phyloP scores from a whole-genome alignment of 2,329 filamentous ascomycete species.

The Tolypocladium capitatum region DNA sequence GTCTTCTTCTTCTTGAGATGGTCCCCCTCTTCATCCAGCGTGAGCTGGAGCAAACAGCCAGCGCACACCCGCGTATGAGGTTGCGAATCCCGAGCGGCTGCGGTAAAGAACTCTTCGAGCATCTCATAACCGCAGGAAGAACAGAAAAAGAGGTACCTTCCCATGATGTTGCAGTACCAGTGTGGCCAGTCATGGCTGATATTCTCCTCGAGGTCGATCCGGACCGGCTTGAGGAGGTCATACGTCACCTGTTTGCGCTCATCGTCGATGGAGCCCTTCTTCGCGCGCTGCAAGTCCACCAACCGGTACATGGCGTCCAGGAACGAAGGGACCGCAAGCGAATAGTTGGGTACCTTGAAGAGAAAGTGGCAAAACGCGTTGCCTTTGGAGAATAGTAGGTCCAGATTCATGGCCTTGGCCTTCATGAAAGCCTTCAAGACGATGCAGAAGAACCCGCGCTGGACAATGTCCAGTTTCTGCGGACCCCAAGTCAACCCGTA shows the following conservation, averaged over 20 bases:
- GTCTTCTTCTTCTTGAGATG: conserved; percentile 13
- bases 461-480: conserved; percentile 11
- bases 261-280: background rate
- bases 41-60: conserved; percentile 15
- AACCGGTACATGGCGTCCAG: conserved; percentile 20
- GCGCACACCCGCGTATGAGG: conserved; percentile 13
- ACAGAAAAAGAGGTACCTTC: conserved; percentile 13
- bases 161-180: conserved; percentile 15
- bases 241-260: conserved; percentile 11
- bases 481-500: conserved; percentile 19
- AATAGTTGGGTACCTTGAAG: conserved; percentile 14
- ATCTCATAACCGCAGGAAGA: conserved; percentile 21
- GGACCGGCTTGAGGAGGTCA: conserved; percentile 20
- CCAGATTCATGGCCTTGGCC: conserved; percentile 14
- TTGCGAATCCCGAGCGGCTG: background rate
- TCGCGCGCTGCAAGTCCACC: conserved; percentile 7
- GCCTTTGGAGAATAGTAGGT: conserved; percentile 15
- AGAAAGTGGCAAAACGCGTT: conserved; percentile 18
- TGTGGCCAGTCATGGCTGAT: conserved; percentile 9
- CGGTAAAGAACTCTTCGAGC: conserved; percentile 16
- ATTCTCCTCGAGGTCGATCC: conserved; percentile 10
- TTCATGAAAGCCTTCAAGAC: conserved; percentile 22
- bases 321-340: conserved; percentile 15
- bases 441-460: conserved; percentile 20
- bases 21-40: conserved; percentile 17